phyloP scores from a whole-genome alignment of 306 rosid genomes.

The Datisca glomerata region DNA sequence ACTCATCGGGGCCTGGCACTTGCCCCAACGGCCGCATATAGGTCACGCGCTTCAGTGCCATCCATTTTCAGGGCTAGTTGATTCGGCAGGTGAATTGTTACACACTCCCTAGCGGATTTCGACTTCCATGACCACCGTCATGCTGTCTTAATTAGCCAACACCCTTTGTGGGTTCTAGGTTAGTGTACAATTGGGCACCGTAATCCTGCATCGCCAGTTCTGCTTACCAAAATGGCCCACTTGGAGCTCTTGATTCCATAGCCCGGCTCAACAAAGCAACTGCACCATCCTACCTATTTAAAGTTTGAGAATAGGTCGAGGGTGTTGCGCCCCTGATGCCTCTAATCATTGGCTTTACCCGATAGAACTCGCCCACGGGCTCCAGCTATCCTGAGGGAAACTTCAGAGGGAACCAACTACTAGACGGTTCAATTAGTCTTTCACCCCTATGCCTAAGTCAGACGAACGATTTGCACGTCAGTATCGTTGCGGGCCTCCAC shows the following conservation, averaged over 20 bases:
- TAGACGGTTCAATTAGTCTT: constrained; percentile 10
- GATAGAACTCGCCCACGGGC: neutral
- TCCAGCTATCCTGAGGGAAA: neutral
- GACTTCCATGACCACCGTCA: no score
- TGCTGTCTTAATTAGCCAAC: neutral
- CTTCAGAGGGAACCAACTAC: constrained; percentile 6
- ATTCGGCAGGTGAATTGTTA: constrained; percentile 1
- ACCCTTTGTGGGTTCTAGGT: neutral
- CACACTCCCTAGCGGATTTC: neutral
- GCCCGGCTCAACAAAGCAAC: no score
- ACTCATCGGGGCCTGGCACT: neutral
- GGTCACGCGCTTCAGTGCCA: neutral
- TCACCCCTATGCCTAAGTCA: no score
- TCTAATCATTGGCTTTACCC: constrained; percentile 6
- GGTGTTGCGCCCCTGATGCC: constrained; percentile 9
- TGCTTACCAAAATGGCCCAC: neutral
- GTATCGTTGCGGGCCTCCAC: constrained; percentile 15
- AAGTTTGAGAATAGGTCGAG: constrained; percentile 2
- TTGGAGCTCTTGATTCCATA: neutral
- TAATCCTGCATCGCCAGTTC: neutral
- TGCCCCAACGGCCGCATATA: neutral
- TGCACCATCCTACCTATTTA: no score
- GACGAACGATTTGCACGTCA: constrained; percentile 11
- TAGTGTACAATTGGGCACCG: neutral
- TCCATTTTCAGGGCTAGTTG: constrained; percentile 2